Conservation (phyloP, 176 grass and related monocot species). For the Panicum miliaceum region DNA sequence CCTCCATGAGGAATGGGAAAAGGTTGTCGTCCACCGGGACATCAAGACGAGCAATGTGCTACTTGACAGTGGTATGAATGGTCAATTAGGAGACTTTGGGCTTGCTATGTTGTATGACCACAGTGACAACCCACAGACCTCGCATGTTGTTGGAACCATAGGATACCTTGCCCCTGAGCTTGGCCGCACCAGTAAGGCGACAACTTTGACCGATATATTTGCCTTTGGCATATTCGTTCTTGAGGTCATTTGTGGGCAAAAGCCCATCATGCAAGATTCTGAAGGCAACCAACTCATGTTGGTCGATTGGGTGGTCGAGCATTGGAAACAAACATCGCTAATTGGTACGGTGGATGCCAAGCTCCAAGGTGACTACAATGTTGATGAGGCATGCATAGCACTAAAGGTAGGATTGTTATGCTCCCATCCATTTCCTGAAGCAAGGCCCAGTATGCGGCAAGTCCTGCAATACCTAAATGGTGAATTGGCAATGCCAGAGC, state of each 20-base stretch:
- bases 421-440: constrained; percentile 43
- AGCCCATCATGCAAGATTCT: constrained; percentile 20
- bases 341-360: constrained; percentile 28
- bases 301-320: constrained; percentile 33
- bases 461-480: constrained; percentile 49
- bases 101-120: constrained; percentile 56
- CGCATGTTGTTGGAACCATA: constrained; percentile 46
- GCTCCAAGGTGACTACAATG: constrained; percentile 27
- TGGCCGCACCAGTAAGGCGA: constrained; percentile 33
- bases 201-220: constrained; percentile 46
- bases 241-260: constrained; percentile 42
- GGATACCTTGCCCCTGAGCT: constrained; percentile 60
- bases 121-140: constrained; percentile 39
- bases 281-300: background rate
- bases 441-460: constrained; percentile 52
- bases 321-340: background rate
- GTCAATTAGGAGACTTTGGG: constrained; percentile 50
- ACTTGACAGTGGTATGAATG: constrained; percentile 35
- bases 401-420: constrained; percentile 60
- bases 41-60: constrained; percentile 57
- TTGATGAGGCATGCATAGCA: constrained; percentile 36
- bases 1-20: constrained; percentile 56
- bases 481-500: constrained; percentile 34
- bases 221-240: constrained; percentile 47
- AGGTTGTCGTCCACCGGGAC: constrained; percentile 52